A percentile compares a stretch with the other conserved stretches of the same genome.
Conservation (phyloP, 495 filamentous ascomycete genomes). For the Paragyromitra xinjiangensis region DNA sequence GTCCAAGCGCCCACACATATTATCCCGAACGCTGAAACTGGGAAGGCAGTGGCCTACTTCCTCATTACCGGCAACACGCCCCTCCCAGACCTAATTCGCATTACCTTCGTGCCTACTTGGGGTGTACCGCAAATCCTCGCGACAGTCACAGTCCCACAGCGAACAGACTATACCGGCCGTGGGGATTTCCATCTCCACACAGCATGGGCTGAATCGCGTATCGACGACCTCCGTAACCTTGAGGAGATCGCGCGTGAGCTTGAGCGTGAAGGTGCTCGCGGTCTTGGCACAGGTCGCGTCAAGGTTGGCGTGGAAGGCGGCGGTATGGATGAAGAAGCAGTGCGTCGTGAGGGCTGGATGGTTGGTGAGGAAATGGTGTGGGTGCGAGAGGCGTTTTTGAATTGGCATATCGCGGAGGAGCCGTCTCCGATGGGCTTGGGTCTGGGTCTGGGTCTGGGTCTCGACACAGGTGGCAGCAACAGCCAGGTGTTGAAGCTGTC, state of each 20-base stretch:
- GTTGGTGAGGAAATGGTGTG: conserved; percentile 57
- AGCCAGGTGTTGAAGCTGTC: conserved; percentile 33
- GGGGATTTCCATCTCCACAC: conserved; percentile 40
- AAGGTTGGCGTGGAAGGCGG: conserved; percentile 57
- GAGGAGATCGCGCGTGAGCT: conserved; percentile 56
- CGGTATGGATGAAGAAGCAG: conserved; percentile 57
- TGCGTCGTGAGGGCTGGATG: conserved; percentile 58
- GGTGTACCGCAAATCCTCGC: conserved; percentile 30
- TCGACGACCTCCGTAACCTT: conserved; percentile 52
- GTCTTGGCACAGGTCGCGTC: conserved; percentile 49
- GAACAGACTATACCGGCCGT: conserved; percentile 18
- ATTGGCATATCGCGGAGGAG: conserved; percentile 38
- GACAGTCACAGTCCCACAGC: conserved; percentile 13
- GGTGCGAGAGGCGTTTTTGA: conserved; percentile 55
- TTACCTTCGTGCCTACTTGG: conserved; percentile 55
- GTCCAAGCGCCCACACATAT: conserved; percentile 56
- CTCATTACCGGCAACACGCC: conserved; percentile 41
- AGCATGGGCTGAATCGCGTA: conserved; percentile 53
- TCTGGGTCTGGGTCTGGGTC: conserved; percentile 20
- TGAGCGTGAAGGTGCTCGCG: conserved; percentile 55
- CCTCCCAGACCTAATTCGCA: conserved; percentile 41
- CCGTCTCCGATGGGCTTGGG: conserved; percentile 24
- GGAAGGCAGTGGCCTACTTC: conserved; percentile 47
- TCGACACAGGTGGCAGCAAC: conserved; percentile 19
- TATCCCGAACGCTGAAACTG: conserved; percentile 39